These are phyloP conservation scores for Bocquillonia castaneifolia DNA, from an alignment of 441 rosid species.

Conservation along the genomic window DNA sequence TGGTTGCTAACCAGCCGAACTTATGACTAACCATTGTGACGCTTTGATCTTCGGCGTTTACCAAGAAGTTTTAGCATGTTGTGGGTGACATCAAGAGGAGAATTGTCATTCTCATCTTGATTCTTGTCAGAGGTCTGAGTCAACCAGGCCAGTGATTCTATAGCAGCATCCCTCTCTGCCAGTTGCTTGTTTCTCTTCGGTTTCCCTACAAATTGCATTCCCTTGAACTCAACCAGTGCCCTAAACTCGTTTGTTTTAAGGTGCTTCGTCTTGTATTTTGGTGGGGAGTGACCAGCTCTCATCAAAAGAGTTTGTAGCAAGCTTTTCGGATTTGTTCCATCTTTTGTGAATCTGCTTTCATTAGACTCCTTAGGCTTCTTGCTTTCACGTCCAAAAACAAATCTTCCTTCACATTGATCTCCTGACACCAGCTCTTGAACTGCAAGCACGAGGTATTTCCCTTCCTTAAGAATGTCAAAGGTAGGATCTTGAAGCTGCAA, in stretches of 20 bases:
- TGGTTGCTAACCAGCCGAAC: conserved; percentile 2
- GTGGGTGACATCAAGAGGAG: conserved; percentile 75
- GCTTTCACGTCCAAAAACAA: conserved; percentile 87
- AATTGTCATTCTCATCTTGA: conserved; percentile 38
- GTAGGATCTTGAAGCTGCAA: conserved; percentile 75
- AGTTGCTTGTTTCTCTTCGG: conserved; percentile 90
- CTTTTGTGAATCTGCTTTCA: conserved; percentile 61
- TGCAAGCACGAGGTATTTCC: conserved; percentile 83
- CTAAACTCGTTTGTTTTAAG: conserved; percentile 89
- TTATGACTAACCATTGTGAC: conserved; percentile 30
- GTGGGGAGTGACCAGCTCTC: conserved; percentile 99
- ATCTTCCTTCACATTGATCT: conserved; percentile 95
- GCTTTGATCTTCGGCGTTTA: conserved; percentile 55
- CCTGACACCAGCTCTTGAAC: conserved; percentile 89
- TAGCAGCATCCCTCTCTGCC: conserved; percentile 94
- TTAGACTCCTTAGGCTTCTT: conserved; percentile 49
- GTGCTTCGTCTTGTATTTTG: conserved; percentile 92
- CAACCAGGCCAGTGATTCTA: conserved; percentile 95
- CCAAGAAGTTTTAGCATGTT: conserved; percentile 97
- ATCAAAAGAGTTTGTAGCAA: conserved; percentile 86
- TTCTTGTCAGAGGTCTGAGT: conserved; percentile 63
- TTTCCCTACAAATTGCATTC: conserved; percentile 97
- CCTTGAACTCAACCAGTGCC: conserved; percentile 95
- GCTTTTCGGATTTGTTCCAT: conserved; percentile 92
- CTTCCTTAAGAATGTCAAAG: conserved; percentile 79